phyloP scores from a whole-genome alignment of 2,329 filamentous ascomycete species.

The Fonsecaea multimorphosa region DNA sequence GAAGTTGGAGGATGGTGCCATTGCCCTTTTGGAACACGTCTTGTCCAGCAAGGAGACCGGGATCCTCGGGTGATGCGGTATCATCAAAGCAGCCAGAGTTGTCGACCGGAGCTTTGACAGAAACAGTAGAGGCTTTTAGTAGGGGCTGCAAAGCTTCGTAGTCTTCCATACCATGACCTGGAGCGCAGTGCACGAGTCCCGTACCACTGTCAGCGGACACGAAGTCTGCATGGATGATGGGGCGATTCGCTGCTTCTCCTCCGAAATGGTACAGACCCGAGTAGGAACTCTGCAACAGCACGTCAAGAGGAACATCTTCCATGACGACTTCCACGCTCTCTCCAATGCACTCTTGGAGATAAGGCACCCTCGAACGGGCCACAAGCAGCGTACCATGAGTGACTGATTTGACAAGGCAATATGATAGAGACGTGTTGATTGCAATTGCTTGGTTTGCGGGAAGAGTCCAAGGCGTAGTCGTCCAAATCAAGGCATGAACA shows the following conservation, averaged over 20 bases:
- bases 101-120: slow-evolving; percentile 72
- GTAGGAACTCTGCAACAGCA: slow-evolving; percentile 64
- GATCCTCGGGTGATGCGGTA: slow-evolving; percentile 75
- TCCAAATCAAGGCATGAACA: slow-evolving; percentile 91
- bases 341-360: slow-evolving; percentile 58
- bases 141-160: slow-evolving; percentile 71
- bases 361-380: slow-evolving; percentile 71
- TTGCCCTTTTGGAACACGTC: slow-evolving; percentile 74
- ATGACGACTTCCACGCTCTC: slow-evolving; percentile 48
- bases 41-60: slow-evolving; percentile 70
- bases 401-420: slow-evolving; percentile 68
- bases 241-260: slow-evolving; percentile 65
- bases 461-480: slow-evolving; percentile 96
- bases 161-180: slow-evolving; percentile 95
- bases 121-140: slow-evolving; percentile 33
- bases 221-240: slow-evolving; percentile 82
- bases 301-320: slow-evolving; percentile 64
- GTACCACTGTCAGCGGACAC: slow-evolving; percentile 90
- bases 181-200: slow-evolving; percentile 91
- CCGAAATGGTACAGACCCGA: slow-evolving; percentile 75
- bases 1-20: slow-evolving; percentile 70
- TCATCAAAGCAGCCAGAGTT: slow-evolving; percentile 80
- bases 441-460: slow-evolving; percentile 92
- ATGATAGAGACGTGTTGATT: slow-evolving; percentile 75
- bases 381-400: slow-evolving; percentile 69